These are phyloP conservation scores for Wickerhamiella vanderwaltii DNA, from an alignment of 805 yeast species.

Conservation along the genomic window DNA sequence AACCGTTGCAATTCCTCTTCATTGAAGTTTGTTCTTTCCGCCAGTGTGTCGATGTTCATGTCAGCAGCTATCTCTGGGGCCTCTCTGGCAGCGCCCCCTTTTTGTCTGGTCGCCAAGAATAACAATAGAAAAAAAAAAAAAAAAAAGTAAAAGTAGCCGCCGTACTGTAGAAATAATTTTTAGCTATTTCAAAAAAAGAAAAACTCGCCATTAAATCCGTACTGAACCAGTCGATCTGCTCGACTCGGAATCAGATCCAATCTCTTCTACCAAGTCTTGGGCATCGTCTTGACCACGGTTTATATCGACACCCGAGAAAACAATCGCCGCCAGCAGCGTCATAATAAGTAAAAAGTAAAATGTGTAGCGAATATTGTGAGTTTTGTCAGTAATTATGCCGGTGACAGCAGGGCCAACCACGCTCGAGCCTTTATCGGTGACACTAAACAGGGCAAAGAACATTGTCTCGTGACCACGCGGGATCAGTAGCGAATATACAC, in stretches of 20 bases:
- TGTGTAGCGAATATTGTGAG: conserved; percentile 63
- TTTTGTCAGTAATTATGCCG: conserved; percentile 59
- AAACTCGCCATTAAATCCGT: no score
- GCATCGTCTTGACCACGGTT: conserved; percentile 53
- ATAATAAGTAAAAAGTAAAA: conserved; percentile 50
- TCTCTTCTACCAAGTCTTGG: neutral
- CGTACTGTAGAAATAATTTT: no score
- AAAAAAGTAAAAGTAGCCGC: no score
- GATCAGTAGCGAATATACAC: conserved; percentile 53
- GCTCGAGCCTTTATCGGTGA: conserved; percentile 72
- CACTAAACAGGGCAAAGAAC: conserved; percentile 61
- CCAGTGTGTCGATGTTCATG: conserved; percentile 19
- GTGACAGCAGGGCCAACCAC: conserved; percentile 60
- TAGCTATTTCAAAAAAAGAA: no score
- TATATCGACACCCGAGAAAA: conserved; percentile 44
- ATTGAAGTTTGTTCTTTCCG: conserved; percentile 39
- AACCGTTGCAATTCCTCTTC: conserved; percentile 84
- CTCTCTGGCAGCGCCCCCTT: no score
- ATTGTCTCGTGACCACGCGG: conserved; percentile 67
- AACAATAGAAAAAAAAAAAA: no score
- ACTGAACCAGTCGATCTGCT: no score
- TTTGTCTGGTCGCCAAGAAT: no score
- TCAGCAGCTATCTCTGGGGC: neutral
- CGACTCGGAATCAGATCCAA: no score
- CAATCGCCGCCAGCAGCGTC: conserved; percentile 43